Evolutionary conservation across 2,329 filamentous ascomycete genomes (phyloP).

Genomic region (Exophiala aquamarina): DNA sequence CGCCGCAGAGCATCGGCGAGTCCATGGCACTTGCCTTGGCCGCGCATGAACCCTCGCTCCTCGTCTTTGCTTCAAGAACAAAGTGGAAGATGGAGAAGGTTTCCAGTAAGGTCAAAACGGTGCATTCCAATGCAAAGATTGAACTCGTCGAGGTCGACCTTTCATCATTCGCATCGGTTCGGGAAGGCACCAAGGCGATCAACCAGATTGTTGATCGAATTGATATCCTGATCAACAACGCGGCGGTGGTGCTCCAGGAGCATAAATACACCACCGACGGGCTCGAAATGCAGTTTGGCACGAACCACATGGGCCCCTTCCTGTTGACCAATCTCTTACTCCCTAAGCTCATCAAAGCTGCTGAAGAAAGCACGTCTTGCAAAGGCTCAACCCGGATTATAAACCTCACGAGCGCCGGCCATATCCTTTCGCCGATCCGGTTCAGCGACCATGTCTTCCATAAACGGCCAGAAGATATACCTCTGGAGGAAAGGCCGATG

Average conservation of each 20-base stretch:
- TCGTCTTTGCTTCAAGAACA: constrained; percentile 43
- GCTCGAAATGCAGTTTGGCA: constrained; percentile 40
- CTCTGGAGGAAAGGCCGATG: constrained; percentile 19
- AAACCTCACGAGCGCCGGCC: constrained; percentile 31
- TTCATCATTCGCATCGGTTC: constrained; percentile 32
- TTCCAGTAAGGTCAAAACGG: constrained; percentile 25
- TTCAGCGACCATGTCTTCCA: constrained; percentile 37
- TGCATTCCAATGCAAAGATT: constrained; percentile 24
- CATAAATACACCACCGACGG: constrained; percentile 27
- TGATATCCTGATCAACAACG: constrained; percentile 46
- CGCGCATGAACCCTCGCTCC: constrained; percentile 31
- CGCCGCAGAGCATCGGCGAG: constrained; percentile 38
- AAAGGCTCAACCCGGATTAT: constrained; percentile 28
- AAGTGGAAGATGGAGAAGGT: constrained; percentile 34
- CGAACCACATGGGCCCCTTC: constrained; percentile 41
- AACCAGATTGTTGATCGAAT: constrained; percentile 30
- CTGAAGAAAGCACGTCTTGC: constrained; percentile 14
- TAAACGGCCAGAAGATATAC: constrained; percentile 23
- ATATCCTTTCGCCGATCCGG: constrained; percentile 32
- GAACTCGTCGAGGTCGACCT: constrained; percentile 37
- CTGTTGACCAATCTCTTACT: constrained; percentile 43
- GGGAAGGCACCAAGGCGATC: constrained; percentile 34
- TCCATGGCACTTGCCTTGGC: constrained; percentile 38
- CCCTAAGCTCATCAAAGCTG: constrained; percentile 33
- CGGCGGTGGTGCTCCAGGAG: constrained; percentile 39